Evolutionary conservation across 768 basidiomycete genomes (phyloP), one percentile per base, ranked within the genome.

Genomic region (Tricholoma terreum): DNA sequence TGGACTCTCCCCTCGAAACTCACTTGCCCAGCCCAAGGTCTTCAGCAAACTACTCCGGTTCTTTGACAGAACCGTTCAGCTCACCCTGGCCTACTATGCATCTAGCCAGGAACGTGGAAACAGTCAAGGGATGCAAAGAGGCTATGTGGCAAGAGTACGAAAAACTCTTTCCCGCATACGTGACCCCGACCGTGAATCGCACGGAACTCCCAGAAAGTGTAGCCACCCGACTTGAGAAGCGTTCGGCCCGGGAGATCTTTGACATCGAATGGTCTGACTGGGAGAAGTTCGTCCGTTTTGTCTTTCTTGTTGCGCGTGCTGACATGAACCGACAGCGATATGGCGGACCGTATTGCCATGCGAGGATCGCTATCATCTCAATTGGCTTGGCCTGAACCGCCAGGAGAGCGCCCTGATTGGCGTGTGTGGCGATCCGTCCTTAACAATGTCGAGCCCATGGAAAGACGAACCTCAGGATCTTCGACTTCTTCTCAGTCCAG

Each of bases 341-440:
- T 92, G 90, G 75, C 75, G 40, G 86, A 88, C 62, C 85, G 89
- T 11, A 84, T 87, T 43, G 77, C 79, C 49, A 81, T 89, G 74
- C 80, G 84, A 35, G 73, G 73, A 14, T 71, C 72, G 49, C 71
- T 89, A 27, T 69, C 71, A 46, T 69, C 75, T 3, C 75, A 78
- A 53, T 66, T 85, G 27, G 66, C 66, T 14, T 90, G 88, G 89
- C 51, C 64, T 2, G 80, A 81, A 56, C 80, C 81, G 24, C 61
- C 70, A 8, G 77, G 76, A 12, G 77, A 81, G 27, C 67, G 70
- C 14, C 81, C 85, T 0, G 80, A 83, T 22, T 79, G 79, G 80
- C 73, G 74, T 9, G 69, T 71, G 31, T 86, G 86, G 85, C 74
- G 84, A 56, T 70, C 73, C 48, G 67, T 67, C 8, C 65, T 77